Conservation (phyloP, 306 rosid genomes). For the Inga leiocalycina region DNA sequence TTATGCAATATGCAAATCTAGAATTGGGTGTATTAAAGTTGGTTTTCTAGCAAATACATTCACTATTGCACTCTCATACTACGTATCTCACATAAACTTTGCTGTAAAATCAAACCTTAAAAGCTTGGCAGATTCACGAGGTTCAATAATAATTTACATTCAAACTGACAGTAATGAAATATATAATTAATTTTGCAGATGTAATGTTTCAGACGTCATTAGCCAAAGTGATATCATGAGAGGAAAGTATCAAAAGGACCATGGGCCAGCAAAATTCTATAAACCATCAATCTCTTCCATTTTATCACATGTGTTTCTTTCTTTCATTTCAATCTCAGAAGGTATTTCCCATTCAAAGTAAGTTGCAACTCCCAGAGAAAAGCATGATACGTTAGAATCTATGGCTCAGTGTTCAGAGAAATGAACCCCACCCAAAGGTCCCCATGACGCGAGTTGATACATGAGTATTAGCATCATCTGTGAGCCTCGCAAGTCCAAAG, state of each 20-base stretch:
- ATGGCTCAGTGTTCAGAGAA: slow-evolving; percentile 10
- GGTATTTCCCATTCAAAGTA: slow-evolving; percentile 25
- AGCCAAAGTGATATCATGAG: not conserved
- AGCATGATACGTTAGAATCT: slow-evolving; percentile 7
- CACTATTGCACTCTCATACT: not conserved
- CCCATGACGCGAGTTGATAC: slow-evolving; percentile 98
- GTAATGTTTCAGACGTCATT: slow-evolving; percentile 2
- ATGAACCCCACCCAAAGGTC: slow-evolving; percentile 82
- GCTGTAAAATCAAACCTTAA: slow-evolving; percentile 2
- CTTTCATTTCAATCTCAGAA: not conserved
- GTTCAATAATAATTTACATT: slow-evolving; percentile 9
- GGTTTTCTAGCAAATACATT: slow-evolving; percentile 6
- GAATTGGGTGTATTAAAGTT: not conserved
- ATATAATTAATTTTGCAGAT: not conserved
- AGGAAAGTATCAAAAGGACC: not conserved
- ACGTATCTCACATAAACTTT: not conserved
- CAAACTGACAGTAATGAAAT: not conserved
- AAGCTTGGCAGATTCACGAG: slow-evolving; percentile 9
- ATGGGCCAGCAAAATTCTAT: not conserved
- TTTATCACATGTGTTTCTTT: not conserved
- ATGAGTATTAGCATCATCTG: slow-evolving; percentile 69
- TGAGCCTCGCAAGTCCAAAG: slow-evolving; percentile 90
- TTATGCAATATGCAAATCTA: not conserved
- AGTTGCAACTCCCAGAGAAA: slow-evolving; percentile 1
- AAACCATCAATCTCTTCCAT: not conserved